Conservation (phyloP, 345 rosid species). For the Corchorus capsularis region DNA sequence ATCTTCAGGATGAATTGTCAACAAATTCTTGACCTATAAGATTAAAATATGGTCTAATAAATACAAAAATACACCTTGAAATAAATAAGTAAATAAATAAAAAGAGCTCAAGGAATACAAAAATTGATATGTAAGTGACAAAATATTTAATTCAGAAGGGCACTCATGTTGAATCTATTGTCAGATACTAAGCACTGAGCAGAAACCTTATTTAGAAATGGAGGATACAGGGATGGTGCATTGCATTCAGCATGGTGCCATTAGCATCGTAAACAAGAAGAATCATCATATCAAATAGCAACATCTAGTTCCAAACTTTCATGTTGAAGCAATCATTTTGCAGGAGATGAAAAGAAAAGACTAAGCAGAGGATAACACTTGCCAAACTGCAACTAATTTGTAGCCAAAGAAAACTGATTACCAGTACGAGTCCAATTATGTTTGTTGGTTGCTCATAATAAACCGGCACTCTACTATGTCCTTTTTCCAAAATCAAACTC, state of each 20-base stretch:
- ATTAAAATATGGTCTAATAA: background rate
- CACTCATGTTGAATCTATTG: background rate
- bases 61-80: background rate
- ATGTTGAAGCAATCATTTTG: background rate
- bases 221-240: background rate
- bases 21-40: constrained; percentile 75
- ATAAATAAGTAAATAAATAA: background rate
- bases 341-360: background rate
- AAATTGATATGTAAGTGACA: background rate
- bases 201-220: background rate
- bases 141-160: background rate
- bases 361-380: background rate
- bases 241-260: background rate
- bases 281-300: background rate
- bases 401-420: constrained; percentile 19
- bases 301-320: background rate
- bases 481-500: constrained; percentile 87
- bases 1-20: constrained; percentile 83
- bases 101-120: background rate
- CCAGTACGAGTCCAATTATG: constrained; percentile 91
- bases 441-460: constrained; percentile 87
- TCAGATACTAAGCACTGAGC: background rate
- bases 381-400: background rate
- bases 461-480: constrained; percentile 98
- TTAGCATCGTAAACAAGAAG: background rate